A percentile compares a stretch with the other conserved stretches of the same genome.
phyloP scores from a whole-genome alignment of 78 protist species.

The Dictyostelium brefeldianum region DNA sequence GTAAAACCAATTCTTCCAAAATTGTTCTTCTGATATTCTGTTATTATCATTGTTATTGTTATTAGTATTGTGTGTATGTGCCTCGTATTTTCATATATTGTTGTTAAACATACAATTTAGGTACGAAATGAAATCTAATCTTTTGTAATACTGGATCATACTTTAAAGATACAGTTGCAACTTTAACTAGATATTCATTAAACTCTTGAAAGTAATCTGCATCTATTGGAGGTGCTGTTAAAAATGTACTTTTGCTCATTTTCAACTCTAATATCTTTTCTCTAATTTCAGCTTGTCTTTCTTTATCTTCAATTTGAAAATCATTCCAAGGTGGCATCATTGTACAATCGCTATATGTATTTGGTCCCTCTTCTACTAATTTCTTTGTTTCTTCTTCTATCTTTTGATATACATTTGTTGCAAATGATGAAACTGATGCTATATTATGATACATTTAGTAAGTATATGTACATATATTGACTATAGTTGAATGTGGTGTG shows the following conservation, averaged over 20 bases:
- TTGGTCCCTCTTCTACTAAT: slow-evolving; percentile 45
- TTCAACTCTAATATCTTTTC: slow-evolving; percentile 69
- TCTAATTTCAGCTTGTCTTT: slow-evolving; percentile 14
- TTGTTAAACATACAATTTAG: not conserved
- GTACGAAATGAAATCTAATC: slow-evolving; percentile 56
- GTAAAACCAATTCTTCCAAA: slow-evolving; percentile 82
- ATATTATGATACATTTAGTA: no score
- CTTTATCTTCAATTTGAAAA: slow-evolving; percentile 36
- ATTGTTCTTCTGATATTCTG: slow-evolving; percentile 48
- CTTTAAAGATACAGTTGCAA: slow-evolving; percentile 55
- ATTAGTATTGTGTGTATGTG: not conserved
- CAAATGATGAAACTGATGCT: slow-evolving; percentile 28
- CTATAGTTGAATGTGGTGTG: no score
- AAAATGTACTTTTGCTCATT: slow-evolving; percentile 62
- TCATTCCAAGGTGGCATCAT: slow-evolving; percentile 68
- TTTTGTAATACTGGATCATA: slow-evolving; percentile 47
- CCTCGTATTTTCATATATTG: no score
- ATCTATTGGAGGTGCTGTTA: slow-evolving; percentile 67
- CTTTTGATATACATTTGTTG: slow-evolving; percentile 37
- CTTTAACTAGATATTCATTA: slow-evolving; percentile 30
- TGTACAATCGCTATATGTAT: not conserved
- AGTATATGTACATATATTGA: not conserved
- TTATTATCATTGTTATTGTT: not conserved
- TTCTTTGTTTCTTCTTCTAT: slow-evolving; percentile 75
- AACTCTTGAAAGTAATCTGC: slow-evolving; percentile 77